Percentiles rank a stretch among this genome's conserved stretches.
Evolutionary conservation across 2,329 filamentous ascomycete species (phyloP).

Genomic region (Fusarium phyllophilum): DNA sequence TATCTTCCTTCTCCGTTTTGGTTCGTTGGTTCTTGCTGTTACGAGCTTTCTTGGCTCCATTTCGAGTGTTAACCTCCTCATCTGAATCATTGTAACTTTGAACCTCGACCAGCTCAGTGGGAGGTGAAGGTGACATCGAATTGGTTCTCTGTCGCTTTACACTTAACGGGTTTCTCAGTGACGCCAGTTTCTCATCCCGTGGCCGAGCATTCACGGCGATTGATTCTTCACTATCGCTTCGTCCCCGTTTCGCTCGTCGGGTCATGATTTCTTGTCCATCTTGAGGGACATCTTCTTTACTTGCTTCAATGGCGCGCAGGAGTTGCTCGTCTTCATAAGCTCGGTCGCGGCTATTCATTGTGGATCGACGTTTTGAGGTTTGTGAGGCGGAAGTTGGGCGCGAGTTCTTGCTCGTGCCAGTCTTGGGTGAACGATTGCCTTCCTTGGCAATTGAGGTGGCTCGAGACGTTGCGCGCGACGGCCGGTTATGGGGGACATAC

Average conservation of each 20-base stretch:
- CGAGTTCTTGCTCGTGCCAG: conserved; percentile 65
- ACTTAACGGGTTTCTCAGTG: conserved; percentile 71
- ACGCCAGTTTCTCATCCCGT: conserved; percentile 38
- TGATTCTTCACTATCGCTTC: conserved; percentile 95
- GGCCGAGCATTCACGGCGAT: conserved; percentile 51
- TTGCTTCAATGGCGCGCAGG: conserved; percentile 91
- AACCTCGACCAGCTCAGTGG: conserved; percentile 58
- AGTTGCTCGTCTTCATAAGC: conserved; percentile 95
- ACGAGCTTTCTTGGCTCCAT: conserved; percentile 69
- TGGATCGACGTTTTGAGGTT: conserved; percentile 83
- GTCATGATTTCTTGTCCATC: conserved; percentile 61
- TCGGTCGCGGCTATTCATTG: conserved; percentile 96
- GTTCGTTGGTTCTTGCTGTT: conserved; percentile 69
- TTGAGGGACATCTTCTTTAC: conserved; percentile 79
- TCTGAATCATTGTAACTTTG: conserved; percentile 73
- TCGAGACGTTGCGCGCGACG: conserved; percentile 67
- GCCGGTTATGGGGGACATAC: conserved; percentile 69
- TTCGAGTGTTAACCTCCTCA: conserved; percentile 68
- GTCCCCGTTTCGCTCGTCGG: conserved; percentile 80
- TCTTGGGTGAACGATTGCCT: conserved; percentile 70
- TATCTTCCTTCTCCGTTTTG: conserved; percentile 76
- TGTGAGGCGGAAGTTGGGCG: conserved; percentile 62
- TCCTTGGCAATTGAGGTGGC: conserved; percentile 67
- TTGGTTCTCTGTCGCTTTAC: conserved; percentile 86
- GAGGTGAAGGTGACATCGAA: conserved; percentile 75